Evolutionary conservation across 306 rosid species (phyloP).

Genomic region (Oxytropis ochrocephala): DNA sequence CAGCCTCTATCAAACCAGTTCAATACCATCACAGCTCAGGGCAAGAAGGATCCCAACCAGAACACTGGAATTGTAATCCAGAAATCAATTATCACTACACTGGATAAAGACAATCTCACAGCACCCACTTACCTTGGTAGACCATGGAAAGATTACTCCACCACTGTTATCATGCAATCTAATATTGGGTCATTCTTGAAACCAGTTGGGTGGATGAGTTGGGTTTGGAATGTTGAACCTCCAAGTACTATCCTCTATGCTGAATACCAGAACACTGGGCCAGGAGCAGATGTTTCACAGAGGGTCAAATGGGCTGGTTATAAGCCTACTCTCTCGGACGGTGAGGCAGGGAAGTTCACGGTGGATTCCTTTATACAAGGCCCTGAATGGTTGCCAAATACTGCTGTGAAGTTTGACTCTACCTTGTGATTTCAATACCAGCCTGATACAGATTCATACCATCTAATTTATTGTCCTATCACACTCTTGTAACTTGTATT

Average conservation of each 20-base stretch:
- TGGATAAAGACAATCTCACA: slow-evolving; percentile 28
- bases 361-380: slow-evolving; percentile 67
- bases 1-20: slow-evolving; percentile 73
- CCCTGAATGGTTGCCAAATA: slow-evolving; percentile 54
- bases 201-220: slow-evolving; percentile 68
- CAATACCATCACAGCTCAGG: slow-evolving; percentile 93
- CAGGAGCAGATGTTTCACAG: slow-evolving; percentile 41
- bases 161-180: slow-evolving; percentile 66
- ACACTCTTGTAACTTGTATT: slow-evolving; percentile 21
- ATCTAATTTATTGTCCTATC: not conserved
- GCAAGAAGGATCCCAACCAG: slow-evolving; percentile 73
- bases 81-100: slow-evolving; percentile 37
- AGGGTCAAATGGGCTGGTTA: slow-evolving; percentile 79
- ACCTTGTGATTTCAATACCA: slow-evolving; percentile 32
- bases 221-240: slow-evolving; percentile 55
- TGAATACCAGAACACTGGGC: slow-evolving; percentile 64
- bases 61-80: slow-evolving; percentile 79
- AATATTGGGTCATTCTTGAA: slow-evolving; percentile 47
- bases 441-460: not conserved
- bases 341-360: slow-evolving; percentile 43
- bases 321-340: slow-evolving; percentile 36
- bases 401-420: slow-evolving; percentile 43
- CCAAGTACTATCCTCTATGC: slow-evolving; percentile 56
- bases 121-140: slow-evolving; percentile 76
- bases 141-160: slow-evolving; percentile 86